These are phyloP conservation scores for Chrysosporium queenslandicum DNA, from an alignment of 2,329 filamentous ascomycete species.

Conservation along the genomic window DNA sequence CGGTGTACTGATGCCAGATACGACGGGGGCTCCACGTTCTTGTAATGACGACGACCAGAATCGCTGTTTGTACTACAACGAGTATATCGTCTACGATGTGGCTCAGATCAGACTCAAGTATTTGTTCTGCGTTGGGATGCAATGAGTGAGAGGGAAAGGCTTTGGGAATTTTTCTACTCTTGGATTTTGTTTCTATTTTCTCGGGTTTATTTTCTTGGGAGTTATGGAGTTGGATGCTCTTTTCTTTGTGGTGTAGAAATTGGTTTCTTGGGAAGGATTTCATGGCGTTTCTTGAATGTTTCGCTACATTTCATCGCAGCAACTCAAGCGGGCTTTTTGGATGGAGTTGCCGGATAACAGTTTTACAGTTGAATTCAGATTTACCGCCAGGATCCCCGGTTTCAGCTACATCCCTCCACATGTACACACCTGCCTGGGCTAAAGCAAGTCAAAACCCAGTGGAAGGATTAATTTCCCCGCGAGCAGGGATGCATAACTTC, in stretches of 20 bases:
- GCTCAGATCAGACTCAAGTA: conserved; percentile 41
- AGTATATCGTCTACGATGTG: conserved; percentile 43
- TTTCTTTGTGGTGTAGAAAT: not conserved
- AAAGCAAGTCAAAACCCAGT: not conserved
- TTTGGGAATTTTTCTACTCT: not conserved
- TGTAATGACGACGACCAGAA: not conserved
- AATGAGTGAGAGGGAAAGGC: not conserved
- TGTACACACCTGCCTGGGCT: not conserved
- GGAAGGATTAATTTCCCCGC: not conserved
- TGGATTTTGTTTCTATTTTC: not conserved
- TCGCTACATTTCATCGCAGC: not conserved
- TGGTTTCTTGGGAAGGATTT: not conserved
- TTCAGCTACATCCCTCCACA: not conserved
- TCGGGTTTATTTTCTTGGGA: not conserved
- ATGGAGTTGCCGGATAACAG: no score
- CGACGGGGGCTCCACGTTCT: not conserved
- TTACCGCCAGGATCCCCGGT: no score
- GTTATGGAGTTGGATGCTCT: not conserved
- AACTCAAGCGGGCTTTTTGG: no score
- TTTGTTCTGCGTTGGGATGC: conserved; percentile 37
- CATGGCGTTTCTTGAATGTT: not conserved
- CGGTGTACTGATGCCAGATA: conserved; percentile 54
- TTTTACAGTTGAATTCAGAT: no score
- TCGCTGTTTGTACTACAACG: conserved; percentile 28
- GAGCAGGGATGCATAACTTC: not conserved